These are phyloP conservation scores for Ceratocystis cubensis DNA, from an alignment of 2,329 filamentous ascomycete species.

Conservation along the genomic window DNA sequence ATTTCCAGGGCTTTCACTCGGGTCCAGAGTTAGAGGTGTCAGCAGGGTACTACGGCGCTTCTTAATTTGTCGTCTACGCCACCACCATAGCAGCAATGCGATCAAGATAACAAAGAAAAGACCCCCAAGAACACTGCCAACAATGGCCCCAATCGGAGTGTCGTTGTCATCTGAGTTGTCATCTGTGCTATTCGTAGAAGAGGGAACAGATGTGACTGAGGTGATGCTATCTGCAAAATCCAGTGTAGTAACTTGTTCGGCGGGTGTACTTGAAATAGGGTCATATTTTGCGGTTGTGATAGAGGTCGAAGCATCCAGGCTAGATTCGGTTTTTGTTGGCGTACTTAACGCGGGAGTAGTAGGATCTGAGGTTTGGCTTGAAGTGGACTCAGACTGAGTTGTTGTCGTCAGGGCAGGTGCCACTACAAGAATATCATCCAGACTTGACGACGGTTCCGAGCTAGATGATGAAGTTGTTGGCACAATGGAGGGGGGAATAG, in stretches of 20 bases:
- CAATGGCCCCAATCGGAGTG: constrained; percentile 34
- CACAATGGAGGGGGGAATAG: neutral
- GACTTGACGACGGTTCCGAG: neutral
- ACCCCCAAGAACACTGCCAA: constrained; percentile 40
- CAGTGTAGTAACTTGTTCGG: constrained; percentile 10
- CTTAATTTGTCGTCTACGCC: constrained; percentile 33
- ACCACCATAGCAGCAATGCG: constrained; percentile 40
- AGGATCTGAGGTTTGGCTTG: neutral
- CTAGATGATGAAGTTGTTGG: constrained; percentile 1
- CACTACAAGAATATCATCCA: neutral
- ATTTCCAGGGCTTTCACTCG: constrained; percentile 21
- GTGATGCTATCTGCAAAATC: constrained; percentile 11
- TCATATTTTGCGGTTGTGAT: neutral
- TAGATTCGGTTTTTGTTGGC: neutral
- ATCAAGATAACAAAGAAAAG: constrained; percentile 36
- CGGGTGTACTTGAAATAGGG: constrained; percentile 5
- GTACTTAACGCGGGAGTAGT: neutral
- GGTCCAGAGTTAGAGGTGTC: constrained; percentile 35
- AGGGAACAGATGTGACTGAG: neutral
- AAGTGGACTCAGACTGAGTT: neutral
- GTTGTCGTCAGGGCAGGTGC: constrained; percentile 8
- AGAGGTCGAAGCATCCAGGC: neutral
- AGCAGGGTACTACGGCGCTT: constrained; percentile 38
- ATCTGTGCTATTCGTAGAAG: neutral
- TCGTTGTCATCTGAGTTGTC: constrained; percentile 23